Evolutionary conservation across 1,139 yeast species (phyloP).

Genomic region (Eremothecium gossypii): DNA sequence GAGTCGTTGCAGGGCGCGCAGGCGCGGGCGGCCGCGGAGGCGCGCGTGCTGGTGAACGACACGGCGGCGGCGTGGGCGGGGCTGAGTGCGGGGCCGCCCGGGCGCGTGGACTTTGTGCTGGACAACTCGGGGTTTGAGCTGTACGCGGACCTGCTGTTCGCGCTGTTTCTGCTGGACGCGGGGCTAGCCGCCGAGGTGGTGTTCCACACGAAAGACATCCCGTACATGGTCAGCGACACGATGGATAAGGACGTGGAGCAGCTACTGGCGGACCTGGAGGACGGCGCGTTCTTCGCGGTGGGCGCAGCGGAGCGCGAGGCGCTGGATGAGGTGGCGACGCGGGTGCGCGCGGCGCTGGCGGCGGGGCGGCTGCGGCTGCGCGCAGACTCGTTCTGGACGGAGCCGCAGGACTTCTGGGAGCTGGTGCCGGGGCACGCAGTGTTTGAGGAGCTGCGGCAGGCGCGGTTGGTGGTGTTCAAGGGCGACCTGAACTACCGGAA

Average conservation of each 20-base stretch:
- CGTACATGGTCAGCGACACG: constrained; percentile 98
- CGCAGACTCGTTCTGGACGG: constrained; percentile 81
- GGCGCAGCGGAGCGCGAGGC: constrained; percentile 28
- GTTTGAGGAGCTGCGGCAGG: constrained; percentile 44
- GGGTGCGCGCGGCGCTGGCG: constrained; percentile 40
- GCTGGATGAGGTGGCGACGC: constrained; percentile 38
- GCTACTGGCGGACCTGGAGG: constrained; percentile 49
- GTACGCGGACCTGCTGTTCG: constrained; percentile 74
- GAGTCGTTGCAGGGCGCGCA: constrained; percentile 86
- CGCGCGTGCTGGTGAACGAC: constrained; percentile 75
- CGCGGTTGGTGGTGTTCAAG: constrained; percentile 73
- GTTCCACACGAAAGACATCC: constrained; percentile 81
- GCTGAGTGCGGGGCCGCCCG: constrained; percentile 16
- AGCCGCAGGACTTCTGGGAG: constrained; percentile 62
- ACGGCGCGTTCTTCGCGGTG: constrained; percentile 41
- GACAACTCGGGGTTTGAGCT: constrained; percentile 96
- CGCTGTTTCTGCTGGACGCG: constrained; percentile 67
- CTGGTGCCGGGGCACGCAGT: constrained; percentile 49
- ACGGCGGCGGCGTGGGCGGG: constrained; percentile 54
- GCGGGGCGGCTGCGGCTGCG: constrained; percentile 47
- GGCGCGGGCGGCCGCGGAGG: constrained; percentile 73
- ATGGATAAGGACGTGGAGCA: constrained; percentile 68
- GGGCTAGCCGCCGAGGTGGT: constrained; percentile 53
- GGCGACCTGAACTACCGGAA: constrained; percentile 96
- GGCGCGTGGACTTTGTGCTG: constrained; percentile 72